Evolutionary conservation across 139 green algal genomes (phyloP), one percentile per base, ranked within the genome.

Genomic region (Tetradesmus obliquus): DNA sequence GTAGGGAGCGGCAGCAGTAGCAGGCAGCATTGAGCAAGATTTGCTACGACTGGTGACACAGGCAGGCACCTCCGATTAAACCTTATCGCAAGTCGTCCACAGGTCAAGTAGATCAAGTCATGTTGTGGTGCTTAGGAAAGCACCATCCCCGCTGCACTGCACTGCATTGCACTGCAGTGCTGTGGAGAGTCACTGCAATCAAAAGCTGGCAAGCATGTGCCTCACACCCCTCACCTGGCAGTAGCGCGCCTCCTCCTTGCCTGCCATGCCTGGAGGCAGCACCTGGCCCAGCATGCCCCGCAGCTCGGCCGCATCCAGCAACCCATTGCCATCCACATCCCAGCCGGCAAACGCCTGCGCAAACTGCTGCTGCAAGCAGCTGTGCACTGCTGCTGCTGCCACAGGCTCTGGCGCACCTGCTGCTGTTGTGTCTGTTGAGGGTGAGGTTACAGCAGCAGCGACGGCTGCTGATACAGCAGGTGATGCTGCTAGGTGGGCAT

Each of bases 331-430:
- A 76, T 88, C 57, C 17, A n/a, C 55, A 76, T 88, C 83, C 83
- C 83, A 88, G 45, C 22, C 55, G 12, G 83, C 55, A 88, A 88
- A 88, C 12, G 55, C 83, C 45, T 58, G 55, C 17, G 83, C 83
- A 88, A 88, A 88, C 55, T 88, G 83, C 22, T 76, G 83, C 83
- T 88, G 83, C 20, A 80, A 20, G 72, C 22, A n/a, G 53, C 51
- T 55, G 22, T 88, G 57, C 20, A 80, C 55, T 88, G 55, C 20
- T 55, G 83, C 4, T 60, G 32, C 79, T n/a, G 13, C 79, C 17
- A 53, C 9, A 13, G 53, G 12, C 66, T 51, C 81, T 86, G 83
- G 24, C 57, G 24, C 76, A 17, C 15, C 20, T 17, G 19, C 76
- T 55, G 22, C 55, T 20, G 53, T 24, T 88, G 22, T 13, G 2